Conservation (phyloP, 352 stramenopile species). For the Globisporangium cystogenes region DNA sequence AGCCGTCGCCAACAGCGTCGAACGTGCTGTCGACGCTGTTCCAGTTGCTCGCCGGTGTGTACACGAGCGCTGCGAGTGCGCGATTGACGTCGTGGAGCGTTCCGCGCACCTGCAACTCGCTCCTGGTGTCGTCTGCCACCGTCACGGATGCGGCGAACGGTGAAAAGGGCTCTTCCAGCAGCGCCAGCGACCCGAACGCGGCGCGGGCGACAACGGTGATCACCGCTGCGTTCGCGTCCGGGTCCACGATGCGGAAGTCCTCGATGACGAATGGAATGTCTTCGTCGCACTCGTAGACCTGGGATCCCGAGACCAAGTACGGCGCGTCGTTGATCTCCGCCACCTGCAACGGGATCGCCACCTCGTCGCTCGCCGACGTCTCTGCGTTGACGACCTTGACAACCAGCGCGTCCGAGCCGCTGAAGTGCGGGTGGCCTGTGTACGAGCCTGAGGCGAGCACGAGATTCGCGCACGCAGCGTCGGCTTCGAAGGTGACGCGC, state of each 20-base stretch:
- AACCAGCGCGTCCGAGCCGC: constrained; percentile 31
- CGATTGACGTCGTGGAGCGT: constrained; percentile 34
- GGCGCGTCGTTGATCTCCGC: constrained; percentile 63
- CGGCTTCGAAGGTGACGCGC: constrained; percentile 20
- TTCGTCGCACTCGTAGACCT: constrained; percentile 50
- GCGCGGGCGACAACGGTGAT: constrained; percentile 21
- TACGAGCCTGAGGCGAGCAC: constrained; percentile 33
- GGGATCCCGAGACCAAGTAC: constrained; percentile 21
- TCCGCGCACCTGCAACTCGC: constrained; percentile 25
- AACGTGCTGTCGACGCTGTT: constrained; percentile 43
- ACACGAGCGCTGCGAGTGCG: constrained; percentile 37
- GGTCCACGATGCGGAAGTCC: constrained; percentile 41
- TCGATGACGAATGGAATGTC: constrained; percentile 42
- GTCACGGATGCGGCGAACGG: constrained; percentile 2
- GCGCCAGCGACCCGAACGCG: constrained; percentile 25
- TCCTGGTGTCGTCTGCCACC: neutral
- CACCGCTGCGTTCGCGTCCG: constrained; percentile 19
- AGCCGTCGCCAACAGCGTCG: constrained; percentile 17
- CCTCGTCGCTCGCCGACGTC: constrained; percentile 18
- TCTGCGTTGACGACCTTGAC: constrained; percentile 23
- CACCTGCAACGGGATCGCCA: constrained; percentile 37
- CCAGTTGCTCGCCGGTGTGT: constrained; percentile 55
- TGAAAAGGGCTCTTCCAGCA: constrained; percentile 14
- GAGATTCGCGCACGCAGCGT: constrained; percentile 28
- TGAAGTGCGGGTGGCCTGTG: constrained; percentile 32